These are phyloP conservation scores for Populus ilicifolia DNA, from an alignment of 345 rosid genomes.

Conservation along the genomic window DNA sequence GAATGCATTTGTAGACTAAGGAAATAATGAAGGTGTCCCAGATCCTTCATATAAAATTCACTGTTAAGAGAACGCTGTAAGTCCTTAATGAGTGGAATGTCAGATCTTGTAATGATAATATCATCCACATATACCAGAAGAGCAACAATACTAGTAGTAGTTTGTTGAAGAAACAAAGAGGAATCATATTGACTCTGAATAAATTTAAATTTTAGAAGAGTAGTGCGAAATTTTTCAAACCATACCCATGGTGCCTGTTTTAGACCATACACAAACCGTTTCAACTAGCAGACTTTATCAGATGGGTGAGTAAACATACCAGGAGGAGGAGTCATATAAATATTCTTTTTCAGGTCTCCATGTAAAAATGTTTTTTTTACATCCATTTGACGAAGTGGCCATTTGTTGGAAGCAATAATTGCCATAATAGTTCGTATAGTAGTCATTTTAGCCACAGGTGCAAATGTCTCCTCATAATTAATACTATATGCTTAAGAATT, in stretches of 20 bases:
- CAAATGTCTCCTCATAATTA: neutral
- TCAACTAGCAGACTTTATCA: no score
- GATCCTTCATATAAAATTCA: neutral
- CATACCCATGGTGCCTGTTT: neutral
- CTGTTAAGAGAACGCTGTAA: neutral
- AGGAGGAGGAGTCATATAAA: neutral
- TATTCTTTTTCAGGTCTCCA: neutral
- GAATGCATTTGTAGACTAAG: neutral
- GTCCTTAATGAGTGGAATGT: neutral
- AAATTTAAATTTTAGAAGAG: neutral
- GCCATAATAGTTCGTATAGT: neutral
- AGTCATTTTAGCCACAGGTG: neutral
- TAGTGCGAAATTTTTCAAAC: neutral
- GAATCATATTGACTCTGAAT: neutral
- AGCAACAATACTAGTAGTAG: neutral
- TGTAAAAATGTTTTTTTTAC: no score
- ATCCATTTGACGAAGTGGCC: neutral
- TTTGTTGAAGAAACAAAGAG: neutral
- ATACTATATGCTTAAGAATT: neutral
- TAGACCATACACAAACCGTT: neutral
- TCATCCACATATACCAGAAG: no score
- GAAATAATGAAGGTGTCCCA: neutral
- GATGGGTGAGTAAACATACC: neutral
- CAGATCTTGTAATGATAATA: neutral
- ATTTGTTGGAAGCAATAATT: neutral